Conservation (phyloP, 129 eudicot species). For the Lonicera japonica region DNA sequence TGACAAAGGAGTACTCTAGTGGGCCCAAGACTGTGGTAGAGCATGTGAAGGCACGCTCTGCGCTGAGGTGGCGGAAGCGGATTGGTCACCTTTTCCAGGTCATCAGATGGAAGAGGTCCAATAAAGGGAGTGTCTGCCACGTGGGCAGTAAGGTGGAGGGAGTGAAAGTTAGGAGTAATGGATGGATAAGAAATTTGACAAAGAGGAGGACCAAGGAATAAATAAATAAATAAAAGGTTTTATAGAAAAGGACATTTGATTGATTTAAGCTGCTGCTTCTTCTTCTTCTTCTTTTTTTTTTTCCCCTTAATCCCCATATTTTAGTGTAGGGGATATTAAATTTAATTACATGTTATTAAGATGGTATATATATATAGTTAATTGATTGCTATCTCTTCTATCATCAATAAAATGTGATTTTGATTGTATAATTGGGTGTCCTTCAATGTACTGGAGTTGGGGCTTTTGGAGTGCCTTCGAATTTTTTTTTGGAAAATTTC, state of each 20-base stretch:
- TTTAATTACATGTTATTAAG: conserved; percentile 1
- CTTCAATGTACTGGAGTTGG: background rate
- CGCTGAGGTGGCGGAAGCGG: conserved; percentile 80
- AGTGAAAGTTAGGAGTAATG: conserved; percentile 36
- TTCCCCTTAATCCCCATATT: conserved; percentile 5
- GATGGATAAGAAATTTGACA: conserved; percentile 51
- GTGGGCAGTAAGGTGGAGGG: conserved; percentile 41
- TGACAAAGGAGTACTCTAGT: conserved; percentile 6
- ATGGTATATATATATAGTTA: conserved; percentile 6
- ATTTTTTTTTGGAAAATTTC: too few relatives aligned
- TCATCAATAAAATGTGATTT: conserved; percentile 8
- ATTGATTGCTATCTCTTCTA: conserved; percentile 1
- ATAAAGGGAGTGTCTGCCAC: conserved; percentile 32
- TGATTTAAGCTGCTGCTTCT: too few relatives aligned
- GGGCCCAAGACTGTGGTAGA: conserved; percentile 50
- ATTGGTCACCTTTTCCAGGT: conserved; percentile 75
- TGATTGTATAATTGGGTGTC: conserved; percentile 4
- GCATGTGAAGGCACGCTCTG: conserved; percentile 41
- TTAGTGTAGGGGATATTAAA: conserved; percentile 10
- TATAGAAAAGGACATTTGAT: conserved; percentile 4
- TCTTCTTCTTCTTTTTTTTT: too few relatives aligned
- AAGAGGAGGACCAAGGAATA: conserved; percentile 42
- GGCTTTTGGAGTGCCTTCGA: background rate
- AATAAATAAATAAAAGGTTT: background rate
- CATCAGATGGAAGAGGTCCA: conserved; percentile 55